Percentiles rank a stretch among this genome's conserved stretches.
These are phyloP conservation scores for Exophiala sp. DNA, from an alignment of 2,329 filamentous ascomycete species.

Conservation along the genomic window DNA sequence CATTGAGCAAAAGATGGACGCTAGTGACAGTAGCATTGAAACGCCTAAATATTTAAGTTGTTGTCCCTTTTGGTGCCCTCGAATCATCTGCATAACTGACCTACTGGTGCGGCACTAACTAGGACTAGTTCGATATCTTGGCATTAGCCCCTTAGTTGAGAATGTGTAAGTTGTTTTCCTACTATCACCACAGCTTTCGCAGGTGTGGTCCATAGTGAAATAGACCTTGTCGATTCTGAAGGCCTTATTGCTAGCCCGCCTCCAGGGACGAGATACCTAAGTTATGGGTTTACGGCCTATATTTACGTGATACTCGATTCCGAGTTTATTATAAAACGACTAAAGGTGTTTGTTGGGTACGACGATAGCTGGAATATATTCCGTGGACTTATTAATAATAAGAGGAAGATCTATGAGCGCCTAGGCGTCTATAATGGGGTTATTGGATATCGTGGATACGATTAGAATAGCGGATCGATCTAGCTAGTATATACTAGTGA, in stretches of 20 bases:
- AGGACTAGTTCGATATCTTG: too few species aligned
- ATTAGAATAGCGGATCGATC: constrained; percentile 17
- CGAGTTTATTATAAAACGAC: not conserved
- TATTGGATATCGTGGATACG: constrained; percentile 17
- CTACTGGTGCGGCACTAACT: too few species aligned
- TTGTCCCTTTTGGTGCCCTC: too few species aligned
- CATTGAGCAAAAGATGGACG: too few species aligned
- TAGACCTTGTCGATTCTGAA: constrained; percentile 5
- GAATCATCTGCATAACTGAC: too few species aligned
- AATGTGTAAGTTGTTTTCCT: not conserved
- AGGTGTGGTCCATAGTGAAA: constrained; percentile 6
- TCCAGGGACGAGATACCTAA: constrained; percentile 6
- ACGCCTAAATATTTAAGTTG: too few species aligned
- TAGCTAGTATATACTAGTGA: too few species aligned
- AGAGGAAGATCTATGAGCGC: constrained; percentile 23
- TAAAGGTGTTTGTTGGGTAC: not conserved
- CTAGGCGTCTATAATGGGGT: constrained; percentile 19
- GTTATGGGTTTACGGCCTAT: constrained; percentile 4
- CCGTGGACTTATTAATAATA: not conserved
- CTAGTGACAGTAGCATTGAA: too few species aligned
- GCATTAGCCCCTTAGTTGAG: too few species aligned
- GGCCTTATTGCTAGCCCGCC: not conserved
- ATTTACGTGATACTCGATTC: constrained; percentile 2
- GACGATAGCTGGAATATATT: not conserved
- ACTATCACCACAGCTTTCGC: not conserved